Conservation (phyloP, 192 early-diverging fungal genomes). For the Gaertneriomyces semiglobifer region DNA sequence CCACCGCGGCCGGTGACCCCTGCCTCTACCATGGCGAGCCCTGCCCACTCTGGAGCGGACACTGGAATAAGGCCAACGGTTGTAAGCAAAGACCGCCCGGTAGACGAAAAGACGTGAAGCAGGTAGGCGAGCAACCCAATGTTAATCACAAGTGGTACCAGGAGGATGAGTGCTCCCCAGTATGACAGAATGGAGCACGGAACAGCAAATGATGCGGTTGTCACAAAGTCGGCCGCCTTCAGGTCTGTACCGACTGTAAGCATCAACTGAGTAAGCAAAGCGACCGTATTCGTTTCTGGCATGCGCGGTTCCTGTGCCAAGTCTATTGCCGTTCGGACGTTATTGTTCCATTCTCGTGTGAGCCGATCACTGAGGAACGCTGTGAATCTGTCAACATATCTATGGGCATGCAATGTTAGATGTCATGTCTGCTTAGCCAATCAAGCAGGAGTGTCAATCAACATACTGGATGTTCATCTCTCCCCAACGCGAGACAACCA, state of each 20-base stretch:
- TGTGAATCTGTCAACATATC: neutral
- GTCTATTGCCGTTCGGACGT: neutral
- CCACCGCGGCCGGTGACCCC: neutral
- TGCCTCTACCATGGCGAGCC: neutral
- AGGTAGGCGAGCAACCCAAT: neutral
- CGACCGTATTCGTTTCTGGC: neutral
- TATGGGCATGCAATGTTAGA: too few species aligned
- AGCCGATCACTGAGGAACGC: neutral
- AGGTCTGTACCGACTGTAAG: constrained; percentile 7
- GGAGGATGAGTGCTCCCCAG: neutral
- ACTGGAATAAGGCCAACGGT: neutral
- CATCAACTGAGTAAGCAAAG: neutral
- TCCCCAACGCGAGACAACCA: neutral
- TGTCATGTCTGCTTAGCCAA: too few species aligned
- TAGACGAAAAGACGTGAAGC: neutral
- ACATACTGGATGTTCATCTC: constrained; percentile 3
- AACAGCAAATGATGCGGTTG: constrained; percentile 7
- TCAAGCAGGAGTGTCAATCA: too few species aligned
- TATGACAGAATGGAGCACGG: neutral
- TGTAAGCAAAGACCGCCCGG: neutral
- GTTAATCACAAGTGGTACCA: neutral
- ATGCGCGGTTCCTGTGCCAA: neutral
- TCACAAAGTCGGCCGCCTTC: neutral
- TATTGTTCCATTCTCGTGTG: constrained; percentile 3
- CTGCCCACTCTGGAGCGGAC: neutral